phyloP scores from a whole-genome alignment of 2,329 filamentous ascomycete species.

The Gremmenia infestans region DNA sequence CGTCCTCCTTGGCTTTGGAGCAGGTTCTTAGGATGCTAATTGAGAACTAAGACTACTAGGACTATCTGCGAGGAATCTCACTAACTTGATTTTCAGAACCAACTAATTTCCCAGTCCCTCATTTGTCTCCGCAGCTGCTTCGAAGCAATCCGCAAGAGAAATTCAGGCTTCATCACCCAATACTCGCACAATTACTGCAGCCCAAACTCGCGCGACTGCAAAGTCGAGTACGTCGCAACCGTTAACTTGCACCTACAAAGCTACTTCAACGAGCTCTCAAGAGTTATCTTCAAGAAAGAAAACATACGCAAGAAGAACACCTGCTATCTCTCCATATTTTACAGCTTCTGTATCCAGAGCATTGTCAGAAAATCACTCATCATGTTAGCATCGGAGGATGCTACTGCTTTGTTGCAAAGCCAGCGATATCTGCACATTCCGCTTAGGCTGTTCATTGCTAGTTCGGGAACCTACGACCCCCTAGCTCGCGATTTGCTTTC shows the following conservation, averaged over 20 bases:
- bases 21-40: not conserved
- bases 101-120: constrained; percentile 19
- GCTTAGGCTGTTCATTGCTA: constrained; percentile 10
- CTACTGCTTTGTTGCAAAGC: not conserved
- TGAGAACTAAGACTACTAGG: not conserved
- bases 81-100: constrained; percentile 7
- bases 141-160: constrained; percentile 11
- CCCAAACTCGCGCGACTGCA: constrained; percentile 2
- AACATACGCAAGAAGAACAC: constrained; percentile 7
- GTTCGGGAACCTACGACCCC: constrained; percentile 7
- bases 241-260: not conserved
- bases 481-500: not conserved
- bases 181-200: not conserved
- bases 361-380: constrained; percentile 6
- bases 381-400: not conserved
- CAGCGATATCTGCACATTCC: constrained; percentile 11
- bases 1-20: too few relatives aligned
- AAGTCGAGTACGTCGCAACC: constrained; percentile 10
- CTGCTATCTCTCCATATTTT: constrained; percentile 12
- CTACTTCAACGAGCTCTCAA: constrained; percentile 9
- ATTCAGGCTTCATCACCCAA: not conserved
- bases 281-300: constrained; percentile 14
- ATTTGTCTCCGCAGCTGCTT: constrained; percentile 17
- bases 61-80: not conserved
- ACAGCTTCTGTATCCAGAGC: constrained; percentile 15